Evolutionary conservation across 139 green algal species (phyloP), one percentile per base, ranked within the genome.

Genomic region (Volvox reticuliferus): DNA sequence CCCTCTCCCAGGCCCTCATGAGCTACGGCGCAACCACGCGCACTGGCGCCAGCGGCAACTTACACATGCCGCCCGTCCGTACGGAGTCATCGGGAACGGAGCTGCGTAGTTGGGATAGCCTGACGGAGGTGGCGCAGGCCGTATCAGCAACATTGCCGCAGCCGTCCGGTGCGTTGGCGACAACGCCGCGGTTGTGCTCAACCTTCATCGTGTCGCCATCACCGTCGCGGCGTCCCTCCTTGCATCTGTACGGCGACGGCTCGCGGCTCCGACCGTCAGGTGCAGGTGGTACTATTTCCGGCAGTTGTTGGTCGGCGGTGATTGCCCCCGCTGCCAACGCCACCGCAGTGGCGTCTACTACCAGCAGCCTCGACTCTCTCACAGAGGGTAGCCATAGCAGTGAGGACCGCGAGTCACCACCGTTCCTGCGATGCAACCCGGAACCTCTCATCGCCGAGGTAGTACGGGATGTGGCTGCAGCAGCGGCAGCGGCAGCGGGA

Each of bases 71-170:
- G 78, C 37, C 78, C 32, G 78, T 55, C 75, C 75, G 75, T 55
- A 81, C 75, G 75, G 75, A 65, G 61, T 87, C 81, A 6, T 87
- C 65, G 61, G 50, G 79, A 2, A 87, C 61, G 61, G 61, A 87
- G 30, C 62, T 87, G 81, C 61, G 30, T 28, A 87, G 81, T 55
- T 87, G 81, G 81, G 81, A 77, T 63, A 87, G 81, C 81, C 28
- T 87, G 81, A 87, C 61, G n/a, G 81, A 87, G 37, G 81, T 77
- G 12, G 78, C 78, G 16, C 36, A 62, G 32, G 33, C 76, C 30
- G 33, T 82, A 26, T 82, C 78, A 19, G 32, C 77, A 32, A n/a
- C 77, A 36, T 36, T 82, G 77, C 32, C 33, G 33, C 77, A 21
- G 73, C 16, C 73, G 19, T 79, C 73, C 1, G 75, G 75, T 18